Evolutionary conservation across 257 asterid species (phyloP).

Genomic region (Nicotiana otophora): DNA sequence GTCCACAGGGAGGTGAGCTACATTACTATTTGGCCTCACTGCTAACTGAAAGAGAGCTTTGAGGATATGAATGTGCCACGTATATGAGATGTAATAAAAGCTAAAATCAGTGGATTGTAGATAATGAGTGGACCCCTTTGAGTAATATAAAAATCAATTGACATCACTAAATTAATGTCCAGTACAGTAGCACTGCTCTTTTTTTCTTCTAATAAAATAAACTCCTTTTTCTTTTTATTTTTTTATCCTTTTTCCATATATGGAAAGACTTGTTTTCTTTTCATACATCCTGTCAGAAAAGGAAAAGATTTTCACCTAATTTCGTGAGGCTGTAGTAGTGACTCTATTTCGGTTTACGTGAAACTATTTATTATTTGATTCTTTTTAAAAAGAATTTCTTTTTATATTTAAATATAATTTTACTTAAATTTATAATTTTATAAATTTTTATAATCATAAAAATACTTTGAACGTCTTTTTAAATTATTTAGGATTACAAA

Average conservation of each 20-base stretch:
- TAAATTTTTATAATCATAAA: no score
- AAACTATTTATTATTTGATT: no score
- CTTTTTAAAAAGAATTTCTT: no score
- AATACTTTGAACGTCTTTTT: no score
- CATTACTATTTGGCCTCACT: slow-evolving; percentile 7
- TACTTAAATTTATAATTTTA: no score
- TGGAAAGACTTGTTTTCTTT: slow-evolving; percentile 7
- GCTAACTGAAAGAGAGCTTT: slow-evolving; percentile 16
- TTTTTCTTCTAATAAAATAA: not conserved
- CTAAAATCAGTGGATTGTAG: slow-evolving; percentile 6
- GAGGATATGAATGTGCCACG: slow-evolving; percentile 51
- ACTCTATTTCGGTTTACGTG: no score
- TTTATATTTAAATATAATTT: no score
- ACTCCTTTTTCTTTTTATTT: not conserved
- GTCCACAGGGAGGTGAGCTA: not conserved
- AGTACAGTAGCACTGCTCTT: not conserved
- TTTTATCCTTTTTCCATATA: not conserved
- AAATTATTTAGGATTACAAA: no score
- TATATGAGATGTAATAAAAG: slow-evolving; percentile 9
- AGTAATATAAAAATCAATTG: not conserved
- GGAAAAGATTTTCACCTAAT: slow-evolving; percentile 8
- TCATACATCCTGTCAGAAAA: not conserved
- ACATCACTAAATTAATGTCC: not conserved
- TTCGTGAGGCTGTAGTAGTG: slow-evolving; percentile 56
- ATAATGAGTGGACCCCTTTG: slow-evolving; percentile 12